Conservation (phyloP, 257 asterid genomes). For the Linderniella brevidens region DNA sequence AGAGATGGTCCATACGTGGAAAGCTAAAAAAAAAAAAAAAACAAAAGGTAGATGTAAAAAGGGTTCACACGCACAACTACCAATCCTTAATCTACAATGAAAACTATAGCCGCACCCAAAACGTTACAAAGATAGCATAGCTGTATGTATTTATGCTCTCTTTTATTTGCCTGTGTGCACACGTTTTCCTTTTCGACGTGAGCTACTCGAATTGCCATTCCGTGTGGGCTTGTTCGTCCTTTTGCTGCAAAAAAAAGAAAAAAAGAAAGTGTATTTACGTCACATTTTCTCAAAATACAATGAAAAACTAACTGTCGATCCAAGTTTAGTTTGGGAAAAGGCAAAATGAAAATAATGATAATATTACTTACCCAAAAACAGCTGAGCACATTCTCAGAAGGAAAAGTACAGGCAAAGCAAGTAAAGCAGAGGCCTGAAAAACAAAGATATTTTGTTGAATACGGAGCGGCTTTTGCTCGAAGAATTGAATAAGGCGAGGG, state of each 20-base stretch:
- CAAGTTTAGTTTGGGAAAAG: not conserved
- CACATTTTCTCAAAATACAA: constrained; percentile 6
- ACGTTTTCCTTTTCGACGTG: constrained; percentile 39
- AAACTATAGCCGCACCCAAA: no score
- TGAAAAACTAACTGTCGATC: not conserved
- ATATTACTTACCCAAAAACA: constrained; percentile 23
- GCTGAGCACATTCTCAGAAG: constrained; percentile 23
- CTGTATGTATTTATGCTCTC: not conserved
- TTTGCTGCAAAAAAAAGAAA: constrained; percentile 17
- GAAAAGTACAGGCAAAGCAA: constrained; percentile 28
- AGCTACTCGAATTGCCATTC: constrained; percentile 14
- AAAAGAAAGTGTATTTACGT: not conserved
- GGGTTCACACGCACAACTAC: no score
- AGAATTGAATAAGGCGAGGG: constrained; percentile 4
- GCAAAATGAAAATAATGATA: constrained; percentile 5
- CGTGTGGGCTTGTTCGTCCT: constrained; percentile 18
- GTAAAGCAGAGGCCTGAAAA: constrained; percentile 34
- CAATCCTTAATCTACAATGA: no score
- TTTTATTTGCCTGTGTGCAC: constrained; percentile 26
- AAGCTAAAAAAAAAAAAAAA: no score
- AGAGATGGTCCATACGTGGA: no score
- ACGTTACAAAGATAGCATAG: not conserved
- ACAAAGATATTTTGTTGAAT: constrained; percentile 6
- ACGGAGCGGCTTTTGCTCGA: not conserved
- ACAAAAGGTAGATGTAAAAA: no score